Base-by-base conservation (phyloP, 1,139 yeast species). In the Suhomyces anneliseae region DNA sequence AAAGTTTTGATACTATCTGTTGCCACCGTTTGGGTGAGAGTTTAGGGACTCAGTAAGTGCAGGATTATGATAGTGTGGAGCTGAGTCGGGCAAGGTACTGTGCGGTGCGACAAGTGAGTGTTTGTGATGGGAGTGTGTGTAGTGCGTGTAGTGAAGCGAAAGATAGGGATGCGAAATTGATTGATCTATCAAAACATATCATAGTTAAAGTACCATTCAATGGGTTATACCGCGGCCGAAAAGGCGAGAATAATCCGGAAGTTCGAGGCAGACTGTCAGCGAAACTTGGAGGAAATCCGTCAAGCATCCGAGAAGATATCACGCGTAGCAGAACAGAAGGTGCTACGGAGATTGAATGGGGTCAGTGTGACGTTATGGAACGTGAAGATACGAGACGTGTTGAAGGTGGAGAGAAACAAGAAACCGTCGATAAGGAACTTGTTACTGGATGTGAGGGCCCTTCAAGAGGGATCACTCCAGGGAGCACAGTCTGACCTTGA, bases 361-460 rank as follows among this genome's bases (percentile, higher is more conserved):
- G 79, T 75, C 7, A 71, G 74, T 54, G 76, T 70, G 15, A 68
- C 76, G 2, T 54, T 74, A 32, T 70, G 77, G 66, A 60, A 69
- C 46, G 70, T 72, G 6, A 66, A 63, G 47, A 57, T 75, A 31
- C 66, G 62, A 42, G 73, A 74, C 48, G 69, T 71, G 11, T 57
- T 81, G 31, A 66, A 66, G 45, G 64, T 76, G 6, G 85, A 81
- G 51, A 54, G 84, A 39, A 70, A 64, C 39, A 66, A 70, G 37
- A 61, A 62, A 29, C 66, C 77, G 1, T 60, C 66, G 6, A 51
- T 68, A 6, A 61, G 58, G 50, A 64, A 52, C 27, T 61, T 66
- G 49, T 60, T 62, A 35, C 59, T 50, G n/a, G 78, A 72, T 47
- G 58, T 74, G 10, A 58, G 61, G 43, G 55, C 53, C 7, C 39